Evolutionary conservation across 2,329 filamentous ascomycete genomes (phyloP).

Genomic region (Apiospora koreana): DNA sequence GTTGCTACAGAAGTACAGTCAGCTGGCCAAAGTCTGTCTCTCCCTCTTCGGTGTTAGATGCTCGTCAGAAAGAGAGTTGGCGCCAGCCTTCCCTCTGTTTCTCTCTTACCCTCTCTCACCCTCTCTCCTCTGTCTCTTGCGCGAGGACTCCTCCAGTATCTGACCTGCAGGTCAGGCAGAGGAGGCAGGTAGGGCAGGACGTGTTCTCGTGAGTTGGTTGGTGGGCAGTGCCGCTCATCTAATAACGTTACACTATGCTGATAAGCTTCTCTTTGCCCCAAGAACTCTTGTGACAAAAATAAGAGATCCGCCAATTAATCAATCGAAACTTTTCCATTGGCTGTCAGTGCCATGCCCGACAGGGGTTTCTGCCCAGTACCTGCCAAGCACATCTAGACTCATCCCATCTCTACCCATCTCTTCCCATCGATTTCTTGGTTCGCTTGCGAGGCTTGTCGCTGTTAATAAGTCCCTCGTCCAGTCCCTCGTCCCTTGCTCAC

Average conservation of each 20-base stretch:
- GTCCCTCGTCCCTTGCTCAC: neutral
- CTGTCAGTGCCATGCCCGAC: neutral
- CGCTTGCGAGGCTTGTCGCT: no score
- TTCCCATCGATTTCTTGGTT: neutral
- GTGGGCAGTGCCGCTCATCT: neutral
- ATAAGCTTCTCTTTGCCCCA: neutral
- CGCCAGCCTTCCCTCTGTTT: neutral
- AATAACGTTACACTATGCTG: neutral
- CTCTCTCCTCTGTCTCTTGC: neutral
- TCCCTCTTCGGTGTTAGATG: neutral
- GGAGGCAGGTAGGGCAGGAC: neutral
- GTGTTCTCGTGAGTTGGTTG: neutral
- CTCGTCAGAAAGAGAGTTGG: neutral
- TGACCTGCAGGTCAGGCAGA: neutral
- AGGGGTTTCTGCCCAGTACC: neutral
- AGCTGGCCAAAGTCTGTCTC: neutral
- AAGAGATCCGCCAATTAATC: neutral
- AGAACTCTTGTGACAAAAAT: neutral
- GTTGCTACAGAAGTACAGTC: neutral
- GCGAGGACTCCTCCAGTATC: neutral
- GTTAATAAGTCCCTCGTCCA: no score
- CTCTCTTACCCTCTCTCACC: neutral
- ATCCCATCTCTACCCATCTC: neutral
- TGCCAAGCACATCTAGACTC: conserved; percentile 1
- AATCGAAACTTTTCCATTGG: conserved; percentile 5